phyloP scores from a whole-genome alignment of 1,284 basidiomycete genomes.

The Ganoderma multipileum region DNA sequence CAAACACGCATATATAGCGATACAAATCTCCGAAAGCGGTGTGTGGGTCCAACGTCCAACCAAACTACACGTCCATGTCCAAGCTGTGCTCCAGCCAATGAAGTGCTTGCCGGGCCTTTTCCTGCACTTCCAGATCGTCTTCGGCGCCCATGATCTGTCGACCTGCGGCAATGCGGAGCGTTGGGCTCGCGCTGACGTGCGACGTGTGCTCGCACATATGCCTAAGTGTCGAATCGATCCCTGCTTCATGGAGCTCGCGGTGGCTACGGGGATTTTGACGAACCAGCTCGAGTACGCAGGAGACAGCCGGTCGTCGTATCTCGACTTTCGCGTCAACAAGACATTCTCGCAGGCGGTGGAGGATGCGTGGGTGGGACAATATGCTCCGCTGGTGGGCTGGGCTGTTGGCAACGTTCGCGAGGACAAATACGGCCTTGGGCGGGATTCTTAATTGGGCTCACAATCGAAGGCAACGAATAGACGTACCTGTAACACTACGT shows the following conservation, averaged over 20 bases:
- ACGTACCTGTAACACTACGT: conserved; percentile 59
- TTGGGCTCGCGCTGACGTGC: conserved; percentile 41
- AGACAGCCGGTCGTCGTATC: conserved; percentile 64
- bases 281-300: conserved; percentile 61
- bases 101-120: conserved; percentile 59
- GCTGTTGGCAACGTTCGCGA: conserved; percentile 74
- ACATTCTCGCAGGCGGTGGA: conserved; percentile 58
- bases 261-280: conserved; percentile 44
- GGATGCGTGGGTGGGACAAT: conserved; percentile 54
- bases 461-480: not conserved
- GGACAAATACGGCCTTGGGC: conserved; percentile 57
- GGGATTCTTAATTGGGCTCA: not conserved
- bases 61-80: conserved; percentile 31
- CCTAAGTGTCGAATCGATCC: conserved; percentile 51
- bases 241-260: conserved; percentile 48
- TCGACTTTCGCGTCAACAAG: conserved; percentile 63
- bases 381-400: conserved; percentile 53
- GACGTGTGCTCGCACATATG: conserved; percentile 60
- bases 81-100: conserved; percentile 34
- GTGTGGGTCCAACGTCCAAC: not conserved
- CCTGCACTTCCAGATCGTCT: conserved; percentile 64
- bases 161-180: conserved; percentile 32
- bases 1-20: conserved; percentile 13
- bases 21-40: conserved; percentile 17
- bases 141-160: conserved; percentile 42